Base-by-base conservation (phyloP, 225 moss, liverwort and hornwort genomes). In the Thuidium tamariscinum region DNA sequence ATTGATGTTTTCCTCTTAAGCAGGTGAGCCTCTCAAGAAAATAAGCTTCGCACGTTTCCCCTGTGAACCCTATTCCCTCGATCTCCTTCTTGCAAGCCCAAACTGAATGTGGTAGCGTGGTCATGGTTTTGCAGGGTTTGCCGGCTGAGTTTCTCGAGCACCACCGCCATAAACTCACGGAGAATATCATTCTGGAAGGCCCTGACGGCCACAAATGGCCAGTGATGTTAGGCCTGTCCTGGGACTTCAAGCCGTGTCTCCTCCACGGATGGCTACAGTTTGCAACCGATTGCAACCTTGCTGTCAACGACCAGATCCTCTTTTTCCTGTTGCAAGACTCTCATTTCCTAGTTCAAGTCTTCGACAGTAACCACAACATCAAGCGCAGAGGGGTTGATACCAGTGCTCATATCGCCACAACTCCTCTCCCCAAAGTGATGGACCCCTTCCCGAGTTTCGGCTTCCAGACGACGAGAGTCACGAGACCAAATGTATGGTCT, bases 301-400 rank as follows among this genome's bases (percentile, higher is more conserved):
- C 22, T 48, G 27, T 81, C 16, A 42, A 51, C 6, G 87, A 89
- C 67, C 74, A 42, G 23, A 36, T 87, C 10, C 34, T 84, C 7
- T 84, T 87, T 44, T 85, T 59, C 49, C 51, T 89, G 30, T 49
- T n/a, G 20, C 41, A 77, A 36, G 9, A 80, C 11, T 83, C 89
- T 48, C 87, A 89, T 80, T 84, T 89, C 60, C 25, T 84, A 11
- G 34, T 89, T 81, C 89, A 84, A 29, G 80, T 87, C 37, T 89
- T 89, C 27, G 87, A 89, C 60, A 72, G 29, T 19, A 6, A 75
- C 34, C 11, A n/a, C 74, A 59, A 74, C 19, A 65, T 71, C 74
- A 89, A 87, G 51, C 13, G 5, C 36, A 84, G 49, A 16, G 77
- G 23, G 1, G 36, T 11, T 37, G 65, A 26, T 49, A 77, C 26